Conservation (phyloP, 805 yeast genomes). For the Starmerella powellii region DNA sequence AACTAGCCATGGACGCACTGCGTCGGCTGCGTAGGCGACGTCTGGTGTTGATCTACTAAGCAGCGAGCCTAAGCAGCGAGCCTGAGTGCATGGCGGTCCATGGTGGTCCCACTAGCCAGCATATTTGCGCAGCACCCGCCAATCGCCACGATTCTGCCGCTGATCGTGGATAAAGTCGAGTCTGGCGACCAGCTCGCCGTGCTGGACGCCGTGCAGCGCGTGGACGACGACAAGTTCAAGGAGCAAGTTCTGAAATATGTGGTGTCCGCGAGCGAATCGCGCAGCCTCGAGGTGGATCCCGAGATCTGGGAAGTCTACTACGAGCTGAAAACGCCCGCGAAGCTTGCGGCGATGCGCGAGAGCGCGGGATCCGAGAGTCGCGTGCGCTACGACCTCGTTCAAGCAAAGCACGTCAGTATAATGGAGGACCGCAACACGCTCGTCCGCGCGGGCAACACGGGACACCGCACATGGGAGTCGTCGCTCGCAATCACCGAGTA, state of each 20-base stretch:
- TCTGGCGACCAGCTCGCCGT: constrained; percentile 2
- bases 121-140: constrained; percentile 15
- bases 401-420: constrained; percentile 1
- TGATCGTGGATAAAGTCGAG: background rate
- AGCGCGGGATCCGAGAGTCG: background rate
- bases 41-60: too few relatives aligned
- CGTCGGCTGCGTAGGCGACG: too few relatives aligned
- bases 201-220: constrained; percentile 1
- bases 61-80: too few relatives aligned
- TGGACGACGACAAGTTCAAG: constrained; percentile 3
- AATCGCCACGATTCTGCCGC: constrained; percentile 7
- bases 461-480: constrained; percentile 21
- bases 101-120: constrained; percentile 9
- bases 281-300: constrained; percentile 6
- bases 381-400: constrained; percentile 8
- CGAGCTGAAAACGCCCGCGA: constrained; percentile 9
- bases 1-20: too few relatives aligned
- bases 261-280: constrained; percentile 6
- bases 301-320: constrained; percentile 18
- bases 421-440: constrained; percentile 12
- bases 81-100: background rate
- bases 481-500: constrained; percentile 16
- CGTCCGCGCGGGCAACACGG: constrained; percentile 16
- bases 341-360: background rate
- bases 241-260: constrained; percentile 5